Evolutionary conservation across 2,329 filamentous ascomycete genomes (phyloP).

Genomic region (Corynespora cassiicola): DNA sequence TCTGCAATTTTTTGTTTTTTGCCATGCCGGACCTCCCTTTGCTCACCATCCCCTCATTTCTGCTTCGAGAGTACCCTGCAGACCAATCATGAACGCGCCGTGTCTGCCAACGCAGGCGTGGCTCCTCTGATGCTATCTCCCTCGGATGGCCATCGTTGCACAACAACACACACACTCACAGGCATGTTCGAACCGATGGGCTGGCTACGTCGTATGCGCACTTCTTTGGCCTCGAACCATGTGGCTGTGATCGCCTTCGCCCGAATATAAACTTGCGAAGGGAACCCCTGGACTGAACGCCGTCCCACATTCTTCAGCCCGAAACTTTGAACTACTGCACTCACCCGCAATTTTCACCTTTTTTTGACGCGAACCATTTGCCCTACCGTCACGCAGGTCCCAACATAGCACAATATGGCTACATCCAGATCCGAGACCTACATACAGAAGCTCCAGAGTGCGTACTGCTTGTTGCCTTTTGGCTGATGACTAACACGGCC

Average conservation of each 20-base stretch:
- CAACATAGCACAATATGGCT: slow-evolving; percentile 26
- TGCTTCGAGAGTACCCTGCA: slow-evolving; percentile 27
- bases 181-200: too few relatives aligned
- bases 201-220: slow-evolving; percentile 28
- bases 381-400: slow-evolving; percentile 2
- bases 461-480: slow-evolving; percentile 7
- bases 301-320: slow-evolving; percentile 27
- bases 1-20: slow-evolving; percentile 29
- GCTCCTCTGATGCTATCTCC: slow-evolving; percentile 29
- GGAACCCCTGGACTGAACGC: slow-evolving; percentile 25
- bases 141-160: too few relatives aligned
- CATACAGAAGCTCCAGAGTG: slow-evolving; percentile 41
- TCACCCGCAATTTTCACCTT: slow-evolving; percentile 24
- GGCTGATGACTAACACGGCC: neutral
- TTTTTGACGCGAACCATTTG: slow-evolving; percentile 17
- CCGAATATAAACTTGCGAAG: slow-evolving; percentile 39
- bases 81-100: slow-evolving; percentile 33
- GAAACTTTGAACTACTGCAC: slow-evolving; percentile 29
- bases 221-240: slow-evolving; percentile 27
- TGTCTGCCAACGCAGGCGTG: slow-evolving; percentile 38
- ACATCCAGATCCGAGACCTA: slow-evolving; percentile 33
- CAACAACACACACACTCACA: too few relatives aligned
- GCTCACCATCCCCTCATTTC: slow-evolving; percentile 30
- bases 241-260: slow-evolving; percentile 28
- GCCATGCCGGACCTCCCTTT: slow-evolving; percentile 23